Evolutionary conservation across 2,329 filamentous ascomycete genomes (phyloP), one percentile per base, ranked within the genome.

Genomic region (Cercospora sojina): DNA sequence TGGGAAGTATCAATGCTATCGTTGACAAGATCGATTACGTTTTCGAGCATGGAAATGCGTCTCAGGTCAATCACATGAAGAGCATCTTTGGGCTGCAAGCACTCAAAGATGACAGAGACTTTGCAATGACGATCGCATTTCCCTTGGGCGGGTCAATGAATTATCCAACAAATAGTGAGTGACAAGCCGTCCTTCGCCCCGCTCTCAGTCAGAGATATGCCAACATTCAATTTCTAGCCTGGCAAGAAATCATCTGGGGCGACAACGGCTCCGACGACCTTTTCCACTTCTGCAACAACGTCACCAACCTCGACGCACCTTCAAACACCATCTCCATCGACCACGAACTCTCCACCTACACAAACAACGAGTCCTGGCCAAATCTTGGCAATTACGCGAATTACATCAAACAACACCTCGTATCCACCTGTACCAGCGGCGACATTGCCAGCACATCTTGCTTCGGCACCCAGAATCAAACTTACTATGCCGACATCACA

Each of bases 21-120:
- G 75, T 88, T 5, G 87, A 89, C 72, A 85, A 83, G 27, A 85
- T 89, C 67, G 84, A 86, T 68, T 67, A 74, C 3, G 77, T 86
- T 2, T 76, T 85, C 20, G 73, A 75, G 5, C 77, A 77, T 3
- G 80, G 80, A 3, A 79, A 84, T 66, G 74, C 75, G 7, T 75
- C 76, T 0, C 75, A 80, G 0, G 81, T 81, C 64, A 73, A 77
- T 2, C 72, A 82, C 59, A 69, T 89, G 49, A 88, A 89, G 75
- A 73, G 74, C 0, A 76, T 81, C 0, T 88, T 88, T 70, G 83
- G 84, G 1, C 74, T 86, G 1, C 78, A 79, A 10, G 78, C 80
- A 20, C 69, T 86, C 27, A 83, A 81, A 2, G 76, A 83, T 72
- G 77, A 81, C 55, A 76, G 84, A 53, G 85, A 88, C 72, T 87